phyloP scores from a whole-genome alignment of 2,329 filamentous ascomycete species.

The Trichoderma sp. region DNA sequence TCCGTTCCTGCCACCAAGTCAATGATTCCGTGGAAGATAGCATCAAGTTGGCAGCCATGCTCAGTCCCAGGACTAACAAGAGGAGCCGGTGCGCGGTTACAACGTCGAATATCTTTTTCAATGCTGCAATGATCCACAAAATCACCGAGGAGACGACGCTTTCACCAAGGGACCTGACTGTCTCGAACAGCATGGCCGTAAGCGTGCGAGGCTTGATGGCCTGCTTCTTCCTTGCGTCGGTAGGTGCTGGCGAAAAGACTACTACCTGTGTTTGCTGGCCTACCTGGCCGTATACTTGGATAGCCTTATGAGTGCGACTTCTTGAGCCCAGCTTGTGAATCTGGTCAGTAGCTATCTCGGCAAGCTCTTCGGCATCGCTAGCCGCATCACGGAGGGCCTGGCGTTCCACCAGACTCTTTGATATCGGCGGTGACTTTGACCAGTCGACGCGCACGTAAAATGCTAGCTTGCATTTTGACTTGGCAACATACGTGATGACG shows the following conservation, averaged over 20 bases:
- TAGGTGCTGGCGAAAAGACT: slow-evolving; percentile 56
- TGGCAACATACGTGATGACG: slow-evolving; percentile 89
- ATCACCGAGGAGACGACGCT: slow-evolving; percentile 75
- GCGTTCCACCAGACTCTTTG: slow-evolving; percentile 63
- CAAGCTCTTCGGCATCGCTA: slow-evolving; percentile 72
- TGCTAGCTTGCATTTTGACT: slow-evolving; percentile 88
- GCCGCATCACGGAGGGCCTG: slow-evolving; percentile 75
- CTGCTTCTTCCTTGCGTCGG: slow-evolving; percentile 54
- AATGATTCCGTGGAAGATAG: slow-evolving; percentile 73
- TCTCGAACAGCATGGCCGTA: slow-evolving; percentile 71
- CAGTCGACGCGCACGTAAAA: slow-evolving; percentile 89
- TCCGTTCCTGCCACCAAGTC: slow-evolving; percentile 83
- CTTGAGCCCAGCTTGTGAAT: slow-evolving; percentile 72
- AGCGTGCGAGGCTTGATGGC: slow-evolving; percentile 64
- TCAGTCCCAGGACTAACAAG: slow-evolving; percentile 67
- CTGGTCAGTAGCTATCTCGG: slow-evolving; percentile 75
- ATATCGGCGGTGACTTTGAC: slow-evolving; percentile 66
- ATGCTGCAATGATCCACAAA: slow-evolving; percentile 69
- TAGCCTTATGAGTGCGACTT: slow-evolving; percentile 73
- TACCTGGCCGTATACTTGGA: slow-evolving; percentile 76
- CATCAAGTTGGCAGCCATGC: slow-evolving; percentile 71
- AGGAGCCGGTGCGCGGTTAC: slow-evolving; percentile 74
- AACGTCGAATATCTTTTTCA: slow-evolving; percentile 68
- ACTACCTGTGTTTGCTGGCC: slow-evolving; percentile 68
- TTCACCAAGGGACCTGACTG: slow-evolving; percentile 69